Base-by-base conservation (phyloP, 441 rosid genomes). In the Populus hybrid region DNA sequence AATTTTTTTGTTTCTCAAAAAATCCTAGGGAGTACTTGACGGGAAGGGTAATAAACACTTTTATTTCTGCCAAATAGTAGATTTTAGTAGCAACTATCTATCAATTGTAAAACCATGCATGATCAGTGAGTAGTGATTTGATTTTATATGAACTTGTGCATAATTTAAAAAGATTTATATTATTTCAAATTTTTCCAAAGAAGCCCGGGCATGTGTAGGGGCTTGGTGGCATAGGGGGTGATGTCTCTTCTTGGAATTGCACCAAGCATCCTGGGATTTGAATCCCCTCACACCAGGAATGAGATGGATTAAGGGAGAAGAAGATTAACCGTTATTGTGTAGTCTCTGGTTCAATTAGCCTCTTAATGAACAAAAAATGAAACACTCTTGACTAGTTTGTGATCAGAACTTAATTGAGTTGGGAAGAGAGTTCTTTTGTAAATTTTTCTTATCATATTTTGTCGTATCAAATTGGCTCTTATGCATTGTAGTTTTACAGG, bases 401-500 rank as follows among this genome's bases (percentile, higher is more conserved):
- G 61, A 54, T 2, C 61, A 6, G n/a, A 54, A 54, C n/a, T 16
- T 54, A 18, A 16, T 54, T 54, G 61, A 54, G 61, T 6, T 18
- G 61, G n/a, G 1, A 1, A 1, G 23, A 24, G 38, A 61, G 40
- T 38, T 61, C 20, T 3, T 24, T 35, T 28, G 4, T 42, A 9
- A 40, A 70, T 77, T 61, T 40, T 5, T 8, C n/a, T 54, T 5
- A 20, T 7, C n/a, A 42, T 26, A 12, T 21, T 46, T 72, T 77
- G 26, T 36, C 3, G 2, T 42, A 4, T 46, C 68, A 24, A 69
- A 71, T 69, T 70, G 61, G 70, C 76, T 67, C 72, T 76, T 50
- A 64, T 67, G 23, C 73, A 38, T 61, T 79, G 66, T 20, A 36
- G 80, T 73, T 74, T 84, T 70, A 76, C 89, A 96, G 99, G 90